Evolutionary conservation across 768 basidiomycete genomes (phyloP), one percentile per base, ranked within the genome.

Genomic region (Tricholoma matsutake): DNA sequence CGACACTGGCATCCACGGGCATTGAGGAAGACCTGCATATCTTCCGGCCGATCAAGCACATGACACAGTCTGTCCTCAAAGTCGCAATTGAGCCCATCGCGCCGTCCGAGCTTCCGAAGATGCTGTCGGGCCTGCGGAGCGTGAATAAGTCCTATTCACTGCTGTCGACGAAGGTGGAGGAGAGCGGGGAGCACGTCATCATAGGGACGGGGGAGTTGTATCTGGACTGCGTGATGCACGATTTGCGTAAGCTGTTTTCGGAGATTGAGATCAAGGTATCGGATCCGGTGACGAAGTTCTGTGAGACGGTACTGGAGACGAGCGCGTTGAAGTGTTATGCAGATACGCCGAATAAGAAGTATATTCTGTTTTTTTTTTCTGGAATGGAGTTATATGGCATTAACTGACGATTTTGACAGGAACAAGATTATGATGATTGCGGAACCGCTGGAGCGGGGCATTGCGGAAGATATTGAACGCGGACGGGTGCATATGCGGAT

Each of bases 241-340:
- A 99, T 75, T 76, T 99, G 55, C 82, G 97, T 63, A 85, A 83
- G 62, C 70, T 98, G 62, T 99, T 96, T 77, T 88, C 95, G 31
- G 97, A 99, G 79, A 97, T 98, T 67, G 97, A 99, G 81, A 98
- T 99, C 82, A 99, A 99, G 80, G 95, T 98, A 13, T 98, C 96
- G 22, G 97, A 99, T 78, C 97, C 97, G 1, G 95, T 98, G 39
- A 96, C 95, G 14, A 94, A 94, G 71, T 99, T 99, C 78, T 92
- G 93, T 71, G 97, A 99, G 79, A 99, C 97, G 1, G 96, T 98
- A 20, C 79, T 98, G 65, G 97, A 99, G 80, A 98, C 96, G 32
- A 94, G 92, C 65, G 97, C 96, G 3, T 76, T 99, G 64, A 99
- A 98, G 76, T 98, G 96, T 71, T 99, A 99, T 73, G 97, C 97